phyloP scores from a whole-genome alignment of 2,329 filamentous ascomycete genomes.

The Xylariaceae sp. region DNA sequence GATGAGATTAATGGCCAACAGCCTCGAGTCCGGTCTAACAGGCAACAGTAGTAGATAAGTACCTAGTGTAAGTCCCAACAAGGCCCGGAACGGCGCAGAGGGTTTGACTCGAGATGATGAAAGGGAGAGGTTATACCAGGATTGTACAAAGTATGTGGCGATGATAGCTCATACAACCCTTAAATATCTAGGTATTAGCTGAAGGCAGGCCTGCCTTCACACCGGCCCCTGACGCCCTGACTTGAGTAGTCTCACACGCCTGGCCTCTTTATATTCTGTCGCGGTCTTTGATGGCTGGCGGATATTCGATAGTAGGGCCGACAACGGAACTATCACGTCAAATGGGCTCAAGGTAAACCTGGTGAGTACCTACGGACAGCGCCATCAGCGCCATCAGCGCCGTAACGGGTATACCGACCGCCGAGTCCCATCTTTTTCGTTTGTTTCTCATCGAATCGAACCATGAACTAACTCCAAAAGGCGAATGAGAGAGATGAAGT shows the following conservation, averaged over 20 bases:
- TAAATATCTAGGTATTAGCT: slow-evolving; percentile 7
- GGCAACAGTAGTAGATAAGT: too few species aligned
- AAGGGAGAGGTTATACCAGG: slow-evolving; percentile 30
- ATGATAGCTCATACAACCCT: slow-evolving; percentile 26
- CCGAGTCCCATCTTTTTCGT: slow-evolving; percentile 25
- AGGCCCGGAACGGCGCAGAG: slow-evolving; percentile 26
- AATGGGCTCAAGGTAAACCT: slow-evolving; percentile 39
- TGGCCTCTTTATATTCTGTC: slow-evolving; percentile 38
- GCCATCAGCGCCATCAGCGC: slow-evolving; percentile 29
- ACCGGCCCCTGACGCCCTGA: slow-evolving; percentile 35
- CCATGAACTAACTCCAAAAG: slow-evolving; percentile 8
- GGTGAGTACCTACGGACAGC: slow-evolving; percentile 35
- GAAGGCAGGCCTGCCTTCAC: slow-evolving; percentile 22
- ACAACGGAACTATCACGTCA: slow-evolving; percentile 36
- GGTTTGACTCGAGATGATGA: slow-evolving; percentile 29
- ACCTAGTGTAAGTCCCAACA: slow-evolving; percentile 15
- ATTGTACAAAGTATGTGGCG: slow-evolving; percentile 24
- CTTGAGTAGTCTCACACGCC: slow-evolving; percentile 36
- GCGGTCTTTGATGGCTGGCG: slow-evolving; percentile 37
- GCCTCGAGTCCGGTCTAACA: slow-evolving; percentile 8
- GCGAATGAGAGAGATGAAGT: slow-evolving; percentile 8
- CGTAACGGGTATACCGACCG: slow-evolving; percentile 24
- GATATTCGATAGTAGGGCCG: slow-evolving; percentile 35
- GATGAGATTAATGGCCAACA: background rate
- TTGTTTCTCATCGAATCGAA: slow-evolving; percentile 26